Evolutionary conservation across 345 rosid genomes (phyloP), one percentile per base, ranked within the genome.

Genomic region (Mercurialis annua): DNA sequence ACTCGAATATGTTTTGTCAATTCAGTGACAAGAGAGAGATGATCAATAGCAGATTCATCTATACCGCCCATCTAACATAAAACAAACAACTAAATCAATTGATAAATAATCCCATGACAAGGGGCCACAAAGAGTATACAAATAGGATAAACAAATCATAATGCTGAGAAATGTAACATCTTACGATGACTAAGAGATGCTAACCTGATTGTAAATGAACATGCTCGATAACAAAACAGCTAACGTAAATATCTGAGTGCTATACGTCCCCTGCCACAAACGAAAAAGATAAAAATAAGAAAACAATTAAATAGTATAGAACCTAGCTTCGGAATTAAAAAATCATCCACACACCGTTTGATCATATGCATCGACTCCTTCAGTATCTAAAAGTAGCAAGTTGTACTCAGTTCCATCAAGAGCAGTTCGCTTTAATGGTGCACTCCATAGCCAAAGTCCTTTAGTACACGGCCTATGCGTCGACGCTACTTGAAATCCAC

Each of bases 361-460:
- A 74, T 95, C 98, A 38, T 83, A 92, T 49, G 99, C 96, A 81
- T 92, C 97, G 67, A 95, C 92, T 51, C 99, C 99, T 90, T 95
- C 99, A 61, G 88, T 84, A 76, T 95, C 99, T 64, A 95, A 80
- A 18, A 95, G 81, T 71, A 95, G 70, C 9, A 95, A 97, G 73
- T 88, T 95, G 72, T 92, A 95, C 72, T 92, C 90, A 16, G 90
- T 85, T 68, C 99, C 98, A 72, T 95, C 99, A 60, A 95, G 93
- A 70, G 96, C 86, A 69, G 84, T 90, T 81, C 90, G 79, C 84
- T 86, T 92, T 44, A 95, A 72, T 6, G 98, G 97, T 62, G 99
- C 82, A 77, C 98, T 95, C 99, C 98, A 95, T 78, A 95, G 71
- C 98, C 98, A 95, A 60, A 95, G 98, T 52, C 99, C 99, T 71